Evolutionary conservation across 2,329 filamentous ascomycete species (phyloP), one percentile per base, ranked within the genome.

Genomic region (Juglanconis sp.): DNA sequence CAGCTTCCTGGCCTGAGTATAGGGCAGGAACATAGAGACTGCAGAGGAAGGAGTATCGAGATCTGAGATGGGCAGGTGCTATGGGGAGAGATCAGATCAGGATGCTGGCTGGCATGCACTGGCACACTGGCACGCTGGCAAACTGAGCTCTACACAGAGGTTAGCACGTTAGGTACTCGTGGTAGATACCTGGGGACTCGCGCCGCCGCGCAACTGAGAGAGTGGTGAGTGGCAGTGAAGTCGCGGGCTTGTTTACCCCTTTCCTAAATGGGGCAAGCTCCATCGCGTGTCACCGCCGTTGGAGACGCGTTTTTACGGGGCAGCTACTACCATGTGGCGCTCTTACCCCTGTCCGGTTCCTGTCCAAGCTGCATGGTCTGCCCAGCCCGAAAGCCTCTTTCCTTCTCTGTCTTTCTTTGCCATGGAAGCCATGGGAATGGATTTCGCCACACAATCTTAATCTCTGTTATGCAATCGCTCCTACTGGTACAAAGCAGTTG

Each of bases 241-340:
- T 63, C 44, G 57, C 57, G 53, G 40, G 40, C 49, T 60, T 63
- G 61, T 63, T 63, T 63, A 63, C 61, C 61, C 61, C 61, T 63
- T 63, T 63, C 61, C 61, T 51, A 35, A 51, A 57, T 44, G 17
- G n/a, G 61, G 61, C 52, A 50, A 42, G 35, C 17, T 24, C 31
- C 10, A 40, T 53, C 56, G 52, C 56, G 56, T 59, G 59, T 60
- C 59, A 59, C 57, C 48, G 53, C 49, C 46, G 30, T 38, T n/a
- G 48, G 13, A 52, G 53, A 53, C 61, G 61, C 61, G 61, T 63
- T 57, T 57, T 40, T 50, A 53, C 57, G 57, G 57, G 53, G 48
- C 35, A 17, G 31, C 32, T 49, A 44, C 47, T 53, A 51, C 36
- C 46, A 46, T 44, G 46, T n/a, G 54, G 40, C 38, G 30, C 30